A percentile compares a stretch with the other conserved stretches of the same genome.
These are phyloP conservation scores for Ogataea pilisensis DNA, from an alignment of 805 yeast species.

Conservation along the genomic window DNA sequence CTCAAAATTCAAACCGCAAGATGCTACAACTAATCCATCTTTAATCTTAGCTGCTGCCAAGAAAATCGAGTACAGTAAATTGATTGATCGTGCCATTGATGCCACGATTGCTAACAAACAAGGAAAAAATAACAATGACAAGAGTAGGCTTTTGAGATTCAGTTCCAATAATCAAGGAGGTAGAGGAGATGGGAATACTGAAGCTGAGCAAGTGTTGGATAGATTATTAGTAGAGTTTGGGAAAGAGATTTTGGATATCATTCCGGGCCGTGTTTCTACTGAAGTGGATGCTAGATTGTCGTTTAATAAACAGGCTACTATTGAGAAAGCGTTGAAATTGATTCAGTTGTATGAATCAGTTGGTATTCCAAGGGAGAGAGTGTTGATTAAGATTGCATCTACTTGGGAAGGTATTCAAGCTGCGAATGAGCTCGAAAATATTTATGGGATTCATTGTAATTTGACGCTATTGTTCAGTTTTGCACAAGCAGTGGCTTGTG, in stretches of 20 bases:
- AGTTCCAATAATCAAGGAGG: too few species aligned
- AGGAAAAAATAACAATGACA: slow-evolving; percentile 27
- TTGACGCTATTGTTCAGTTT: slow-evolving; percentile 92
- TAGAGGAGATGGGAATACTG: too few species aligned
- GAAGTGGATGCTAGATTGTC: slow-evolving; percentile 99
- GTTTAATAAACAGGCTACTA: slow-evolving; percentile 87
- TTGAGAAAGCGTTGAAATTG: slow-evolving; percentile 87
- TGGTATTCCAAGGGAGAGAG: slow-evolving; percentile 85
- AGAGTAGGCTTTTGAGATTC: slow-evolving; percentile 63
- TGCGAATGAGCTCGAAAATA: slow-evolving; percentile 87
- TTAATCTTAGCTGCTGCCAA: slow-evolving; percentile 93
- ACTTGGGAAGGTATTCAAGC: slow-evolving; percentile 99
- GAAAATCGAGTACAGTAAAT: slow-evolving; percentile 79
- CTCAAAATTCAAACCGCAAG: slow-evolving; percentile 97
- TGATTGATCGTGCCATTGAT: slow-evolving; percentile 85
- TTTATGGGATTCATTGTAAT: slow-evolving; percentile 89
- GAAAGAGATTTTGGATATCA: slow-evolving; percentile 81
- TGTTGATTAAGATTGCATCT: slow-evolving; percentile 93
- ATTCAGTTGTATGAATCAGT: slow-evolving; percentile 77
- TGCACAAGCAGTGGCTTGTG: slow-evolving; percentile 97
- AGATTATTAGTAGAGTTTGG: slow-evolving; percentile 94
- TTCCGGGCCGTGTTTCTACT: slow-evolving; percentile 98
- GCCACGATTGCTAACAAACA: slow-evolving; percentile 64
- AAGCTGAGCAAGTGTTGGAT: slow-evolving; percentile 46
- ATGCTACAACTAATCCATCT: slow-evolving; percentile 98